A percentile compares a stretch with the other conserved stretches of the same genome.
These are phyloP conservation scores for Candida insectalens DNA, from an alignment of 805 yeast species.

Conservation along the genomic window DNA sequence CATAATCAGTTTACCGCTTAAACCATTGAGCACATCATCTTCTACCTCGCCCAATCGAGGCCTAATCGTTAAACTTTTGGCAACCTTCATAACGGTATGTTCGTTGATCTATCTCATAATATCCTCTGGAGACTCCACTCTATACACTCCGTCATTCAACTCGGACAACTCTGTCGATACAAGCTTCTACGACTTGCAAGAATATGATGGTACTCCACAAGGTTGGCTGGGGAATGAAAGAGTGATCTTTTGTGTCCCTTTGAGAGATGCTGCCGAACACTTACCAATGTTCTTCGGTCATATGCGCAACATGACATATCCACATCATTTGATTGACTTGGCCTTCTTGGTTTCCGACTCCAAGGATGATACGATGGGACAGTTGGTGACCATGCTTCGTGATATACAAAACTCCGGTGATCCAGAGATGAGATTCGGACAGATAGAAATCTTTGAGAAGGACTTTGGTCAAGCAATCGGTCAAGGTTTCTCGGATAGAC, in stretches of 20 bases:
- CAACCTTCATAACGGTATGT: too few relatives aligned
- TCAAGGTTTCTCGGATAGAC: constrained; percentile 87
- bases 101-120: too few relatives aligned
- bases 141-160: constrained; percentile 14
- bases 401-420: constrained; percentile 61
- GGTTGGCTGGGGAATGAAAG: constrained; percentile 48
- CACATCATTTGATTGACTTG: constrained; percentile 45
- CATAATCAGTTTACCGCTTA: too few relatives aligned
- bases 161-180: constrained; percentile 8
- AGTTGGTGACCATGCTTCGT: constrained; percentile 44
- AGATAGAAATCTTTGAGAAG: constrained; percentile 79
- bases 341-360: constrained; percentile 88
- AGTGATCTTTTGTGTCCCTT: constrained; percentile 46
- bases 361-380: constrained; percentile 75
- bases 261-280: constrained; percentile 51
- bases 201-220: constrained; percentile 32
- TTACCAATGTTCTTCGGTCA: constrained; percentile 54
- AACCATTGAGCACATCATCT: too few relatives aligned
- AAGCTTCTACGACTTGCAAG: constrained; percentile 29
- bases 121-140: too few relatives aligned
- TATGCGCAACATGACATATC: constrained; percentile 47
- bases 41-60: too few relatives aligned
- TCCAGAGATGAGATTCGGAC: constrained; percentile 59
- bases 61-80: too few relatives aligned
- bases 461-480: constrained; percentile 93